Conservation (phyloP, 192 early-diverging fungal species). For the Helicostylum pulchrum region DNA sequence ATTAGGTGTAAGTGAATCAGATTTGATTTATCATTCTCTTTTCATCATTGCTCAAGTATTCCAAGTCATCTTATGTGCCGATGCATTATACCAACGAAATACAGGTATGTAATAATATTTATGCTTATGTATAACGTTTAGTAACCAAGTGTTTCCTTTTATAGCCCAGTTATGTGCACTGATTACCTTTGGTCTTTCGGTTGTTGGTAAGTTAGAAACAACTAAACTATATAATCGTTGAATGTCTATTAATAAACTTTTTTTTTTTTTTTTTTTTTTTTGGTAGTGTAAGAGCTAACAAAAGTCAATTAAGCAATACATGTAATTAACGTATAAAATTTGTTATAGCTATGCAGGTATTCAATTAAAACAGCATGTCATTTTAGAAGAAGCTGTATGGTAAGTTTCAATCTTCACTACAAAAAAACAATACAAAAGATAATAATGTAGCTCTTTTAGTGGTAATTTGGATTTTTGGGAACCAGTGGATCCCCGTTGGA, state of each 20-base stretch:
- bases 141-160: neutral
- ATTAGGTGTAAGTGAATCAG: conserved; percentile 38
- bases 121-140: neutral
- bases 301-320: too few species aligned
- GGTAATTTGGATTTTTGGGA: conserved; percentile 8
- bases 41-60: conserved; percentile 41
- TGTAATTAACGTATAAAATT: too few species aligned
- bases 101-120: conserved; percentile 29
- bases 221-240: too few species aligned
- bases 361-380: conserved; percentile 40
- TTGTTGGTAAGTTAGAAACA: conserved; percentile 29
- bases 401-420: neutral
- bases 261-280: neutral
- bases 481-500: conserved; percentile 20
- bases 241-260: too few species aligned
- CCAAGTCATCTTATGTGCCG: conserved; percentile 34
- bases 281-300: conserved; percentile 12
- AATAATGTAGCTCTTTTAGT: neutral
- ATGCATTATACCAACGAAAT: conserved; percentile 35
- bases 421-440: too few species aligned
- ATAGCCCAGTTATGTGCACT: conserved; percentile 33
- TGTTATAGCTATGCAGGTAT: conserved; percentile 33
- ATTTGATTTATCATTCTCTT: conserved; percentile 39
- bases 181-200: conserved; percentile 31
- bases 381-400: conserved; percentile 38